Evolutionary conservation across 768 basidiomycete genomes (phyloP).

Genomic region (Lactifluus subvellereus): DNA sequence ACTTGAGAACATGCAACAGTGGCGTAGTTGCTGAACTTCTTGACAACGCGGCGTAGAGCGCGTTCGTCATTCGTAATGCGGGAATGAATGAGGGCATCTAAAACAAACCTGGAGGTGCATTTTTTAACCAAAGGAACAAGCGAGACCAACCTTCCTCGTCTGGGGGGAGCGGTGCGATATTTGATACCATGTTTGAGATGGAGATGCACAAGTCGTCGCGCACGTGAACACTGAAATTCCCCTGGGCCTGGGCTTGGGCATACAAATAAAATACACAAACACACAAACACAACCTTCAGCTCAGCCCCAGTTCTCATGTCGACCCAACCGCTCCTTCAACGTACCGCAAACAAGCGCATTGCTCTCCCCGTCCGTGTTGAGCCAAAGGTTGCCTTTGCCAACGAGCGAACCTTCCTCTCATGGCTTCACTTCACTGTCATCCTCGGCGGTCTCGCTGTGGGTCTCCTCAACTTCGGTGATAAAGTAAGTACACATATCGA

Average conservation of each 20-base stretch:
- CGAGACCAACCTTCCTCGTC: constrained; percentile 56
- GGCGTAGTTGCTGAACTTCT: constrained; percentile 74
- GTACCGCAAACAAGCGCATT: constrained; percentile 90
- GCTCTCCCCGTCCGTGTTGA: constrained; percentile 93
- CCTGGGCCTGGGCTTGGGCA: too few relatives aligned
- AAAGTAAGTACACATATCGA: constrained; percentile 46
- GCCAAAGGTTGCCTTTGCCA: constrained; percentile 92
- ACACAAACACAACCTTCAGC: background rate
- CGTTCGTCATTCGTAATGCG: constrained; percentile 82
- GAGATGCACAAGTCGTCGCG: background rate
- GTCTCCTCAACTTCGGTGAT: constrained; percentile 96
- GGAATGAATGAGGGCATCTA: constrained; percentile 75
- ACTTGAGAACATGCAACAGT: constrained; percentile 48
- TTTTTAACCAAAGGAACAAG: background rate
- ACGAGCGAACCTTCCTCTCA: constrained; percentile 93
- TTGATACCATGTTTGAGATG: constrained; percentile 11
- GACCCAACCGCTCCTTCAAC: constrained; percentile 93
- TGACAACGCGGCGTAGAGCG: constrained; percentile 67
- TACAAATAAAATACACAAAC: background rate
- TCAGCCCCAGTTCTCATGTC: constrained; percentile 55
- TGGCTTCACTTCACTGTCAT: constrained; percentile 99
- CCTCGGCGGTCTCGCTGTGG: constrained; percentile 92
- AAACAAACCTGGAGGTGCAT: background rate
- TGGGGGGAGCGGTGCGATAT: constrained; percentile 43
- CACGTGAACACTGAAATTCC: too few relatives aligned